Evolutionary conservation across 2,329 filamentous ascomycete genomes (phyloP).

Genomic region (Talaromyces sp.): DNA sequence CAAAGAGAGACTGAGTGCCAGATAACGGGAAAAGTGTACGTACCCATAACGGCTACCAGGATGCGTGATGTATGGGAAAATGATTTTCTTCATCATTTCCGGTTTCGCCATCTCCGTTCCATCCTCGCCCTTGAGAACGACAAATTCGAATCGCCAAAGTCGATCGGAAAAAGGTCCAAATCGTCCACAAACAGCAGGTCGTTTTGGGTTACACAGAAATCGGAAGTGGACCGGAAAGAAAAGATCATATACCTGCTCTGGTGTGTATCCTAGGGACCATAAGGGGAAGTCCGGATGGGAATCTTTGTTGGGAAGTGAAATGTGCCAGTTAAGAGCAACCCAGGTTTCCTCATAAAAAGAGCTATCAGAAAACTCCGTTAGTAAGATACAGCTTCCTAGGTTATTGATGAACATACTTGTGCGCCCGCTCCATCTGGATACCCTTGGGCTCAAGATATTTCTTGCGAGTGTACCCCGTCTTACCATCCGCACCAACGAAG

Average conservation of each 20-base stretch:
- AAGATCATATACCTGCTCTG: conserved; percentile 47
- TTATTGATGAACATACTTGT: neutral
- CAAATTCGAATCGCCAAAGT: conserved; percentile 43
- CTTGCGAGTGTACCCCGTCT: conserved; percentile 47
- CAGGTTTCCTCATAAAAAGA: conserved; percentile 32
- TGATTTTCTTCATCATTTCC: conserved; percentile 25
- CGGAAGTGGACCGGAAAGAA: conserved; percentile 48
- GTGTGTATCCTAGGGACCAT: conserved; percentile 47
- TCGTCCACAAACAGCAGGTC: conserved; percentile 45
- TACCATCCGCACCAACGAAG: conserved; percentile 45
- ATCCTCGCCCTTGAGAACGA: conserved; percentile 33
- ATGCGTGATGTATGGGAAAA: conserved; percentile 31
- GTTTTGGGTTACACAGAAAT: conserved; percentile 35
- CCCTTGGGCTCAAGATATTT: conserved; percentile 45
- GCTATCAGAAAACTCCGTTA: neutral
- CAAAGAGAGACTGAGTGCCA: neutral
- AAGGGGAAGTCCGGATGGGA: conserved; percentile 50
- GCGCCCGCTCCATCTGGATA: neutral
- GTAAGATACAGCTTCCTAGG: conserved; percentile 9
- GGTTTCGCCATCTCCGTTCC: conserved; percentile 31
- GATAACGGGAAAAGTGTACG: neutral
- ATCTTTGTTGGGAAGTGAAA: conserved; percentile 44
- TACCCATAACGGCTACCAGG: conserved; percentile 11
- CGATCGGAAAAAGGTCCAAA: conserved; percentile 43
- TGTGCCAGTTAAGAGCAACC: conserved; percentile 49